Conservation (phyloP, 2,329 filamentous ascomycete genomes). For the Colletotrichum lentis region DNA sequence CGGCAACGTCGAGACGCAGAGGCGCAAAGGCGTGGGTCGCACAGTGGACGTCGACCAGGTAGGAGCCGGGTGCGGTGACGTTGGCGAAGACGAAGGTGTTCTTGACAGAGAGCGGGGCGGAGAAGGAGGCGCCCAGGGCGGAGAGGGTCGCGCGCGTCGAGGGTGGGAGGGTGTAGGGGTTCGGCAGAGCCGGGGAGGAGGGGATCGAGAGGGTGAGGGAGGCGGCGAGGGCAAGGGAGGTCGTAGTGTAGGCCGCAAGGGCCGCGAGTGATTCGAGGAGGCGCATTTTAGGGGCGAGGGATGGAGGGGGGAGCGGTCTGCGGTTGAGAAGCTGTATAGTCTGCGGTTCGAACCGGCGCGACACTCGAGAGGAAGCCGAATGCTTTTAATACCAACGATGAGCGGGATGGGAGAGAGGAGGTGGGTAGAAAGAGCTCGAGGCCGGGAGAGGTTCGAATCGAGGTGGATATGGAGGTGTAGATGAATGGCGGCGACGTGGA, state of each 20-base stretch:
- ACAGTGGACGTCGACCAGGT: constrained; percentile 83
- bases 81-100: constrained; percentile 81
- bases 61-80: constrained; percentile 71
- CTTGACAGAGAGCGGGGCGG: constrained; percentile 70
- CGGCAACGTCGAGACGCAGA: constrained; percentile 76
- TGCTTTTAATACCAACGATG: neutral
- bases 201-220: constrained; percentile 58
- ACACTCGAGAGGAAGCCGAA: neutral
- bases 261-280: constrained; percentile 47
- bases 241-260: constrained; percentile 49
- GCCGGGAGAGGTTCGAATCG: constrained; percentile 15
- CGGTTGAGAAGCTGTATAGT: constrained; percentile 1
- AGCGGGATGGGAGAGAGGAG: neutral
- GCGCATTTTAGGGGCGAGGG: constrained; percentile 45
- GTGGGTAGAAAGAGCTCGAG: no score
- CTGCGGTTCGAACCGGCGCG: constrained; percentile 19
- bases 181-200: constrained; percentile 50
- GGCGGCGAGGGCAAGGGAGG: constrained; percentile 47
- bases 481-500: neutral
- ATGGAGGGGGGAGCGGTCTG: constrained; percentile 33
- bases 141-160: constrained; percentile 71
- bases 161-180: constrained; percentile 66
- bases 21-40: constrained; percentile 79
- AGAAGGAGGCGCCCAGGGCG: constrained; percentile 49
- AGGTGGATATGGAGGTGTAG: neutral